phyloP scores from a whole-genome alignment of 2,329 filamentous ascomycete species.

The Alternaria dauci region DNA sequence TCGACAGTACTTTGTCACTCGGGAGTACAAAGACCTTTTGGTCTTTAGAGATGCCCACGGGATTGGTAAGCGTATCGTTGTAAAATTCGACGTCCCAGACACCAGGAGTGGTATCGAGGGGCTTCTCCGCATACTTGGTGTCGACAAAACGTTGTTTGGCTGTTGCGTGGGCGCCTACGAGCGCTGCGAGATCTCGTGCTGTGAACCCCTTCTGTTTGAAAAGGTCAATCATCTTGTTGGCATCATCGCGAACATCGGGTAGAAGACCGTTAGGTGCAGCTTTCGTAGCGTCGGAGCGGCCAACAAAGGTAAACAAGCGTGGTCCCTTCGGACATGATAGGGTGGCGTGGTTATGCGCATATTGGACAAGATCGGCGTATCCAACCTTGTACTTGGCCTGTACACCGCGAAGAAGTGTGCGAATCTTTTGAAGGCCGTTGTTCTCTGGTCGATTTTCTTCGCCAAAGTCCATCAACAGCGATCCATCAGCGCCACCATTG shows the following conservation, averaged over 20 bases:
- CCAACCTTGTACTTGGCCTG: constrained; percentile 55
- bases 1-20: constrained; percentile 35
- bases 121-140: constrained; percentile 42
- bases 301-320: constrained; percentile 59
- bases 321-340: constrained; percentile 63
- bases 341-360: constrained; percentile 58
- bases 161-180: constrained; percentile 64
- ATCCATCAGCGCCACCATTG: constrained; percentile 54
- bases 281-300: constrained; percentile 56
- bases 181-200: constrained; percentile 60
- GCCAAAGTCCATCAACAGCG: constrained; percentile 49
- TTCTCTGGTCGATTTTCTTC: constrained; percentile 53
- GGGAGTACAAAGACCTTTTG: constrained; percentile 43
- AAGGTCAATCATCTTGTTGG: constrained; percentile 56
- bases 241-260: constrained; percentile 53
- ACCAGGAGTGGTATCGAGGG: constrained; percentile 60
- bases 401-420: constrained; percentile 50
- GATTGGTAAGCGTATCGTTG: constrained; percentile 45
- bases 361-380: constrained; percentile 64
- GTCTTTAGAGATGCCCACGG: constrained; percentile 20
- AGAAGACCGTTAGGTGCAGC: constrained; percentile 57
- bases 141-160: constrained; percentile 60
- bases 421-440: constrained; percentile 57
- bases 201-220: constrained; percentile 63
- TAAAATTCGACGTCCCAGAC: constrained; percentile 64